phyloP scores from a whole-genome alignment of 352 stramenopile species.

The Globisporangium echinulatum region DNA sequence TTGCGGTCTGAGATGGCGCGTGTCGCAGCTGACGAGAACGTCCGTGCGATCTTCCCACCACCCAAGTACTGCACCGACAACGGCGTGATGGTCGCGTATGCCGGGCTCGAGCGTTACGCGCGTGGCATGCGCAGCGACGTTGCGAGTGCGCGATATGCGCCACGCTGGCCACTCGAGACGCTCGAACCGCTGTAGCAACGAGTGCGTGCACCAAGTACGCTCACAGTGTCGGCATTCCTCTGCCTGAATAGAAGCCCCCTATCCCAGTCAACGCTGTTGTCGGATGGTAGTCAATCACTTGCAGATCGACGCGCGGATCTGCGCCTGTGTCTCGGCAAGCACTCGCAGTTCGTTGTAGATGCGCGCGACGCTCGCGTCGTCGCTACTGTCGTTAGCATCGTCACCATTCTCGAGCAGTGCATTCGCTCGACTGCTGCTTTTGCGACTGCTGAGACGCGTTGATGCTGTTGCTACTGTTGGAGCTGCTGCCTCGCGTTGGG shows the following conservation, averaged over 20 bases:
- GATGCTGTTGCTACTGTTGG: neutral
- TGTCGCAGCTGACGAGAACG: slow-evolving; percentile 37
- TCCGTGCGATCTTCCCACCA: slow-evolving; percentile 48
- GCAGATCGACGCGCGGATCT: slow-evolving; percentile 20
- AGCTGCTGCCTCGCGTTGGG: neutral
- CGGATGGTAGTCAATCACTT: slow-evolving; percentile 2
- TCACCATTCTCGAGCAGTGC: neutral
- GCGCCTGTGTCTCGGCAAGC: slow-evolving; percentile 30
- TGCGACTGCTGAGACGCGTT: neutral
- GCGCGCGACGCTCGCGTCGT: slow-evolving; percentile 7
- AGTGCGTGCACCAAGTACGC: too few relatives aligned
- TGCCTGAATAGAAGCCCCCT: neutral
- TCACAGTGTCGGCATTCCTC: too few relatives aligned
- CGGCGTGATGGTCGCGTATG: slow-evolving; percentile 95
- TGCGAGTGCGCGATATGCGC: slow-evolving; percentile 46
- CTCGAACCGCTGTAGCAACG: slow-evolving; percentile 32
- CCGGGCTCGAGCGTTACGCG: slow-evolving; percentile 69
- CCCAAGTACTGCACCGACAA: slow-evolving; percentile 97
- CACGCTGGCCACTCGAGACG: slow-evolving; percentile 69
- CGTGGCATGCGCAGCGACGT: slow-evolving; percentile 54
- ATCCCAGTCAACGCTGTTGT: too few relatives aligned
- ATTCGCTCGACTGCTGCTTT: too few relatives aligned
- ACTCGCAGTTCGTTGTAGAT: slow-evolving; percentile 40
- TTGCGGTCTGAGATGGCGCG: slow-evolving; percentile 83
- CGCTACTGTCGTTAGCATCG: neutral